phyloP scores from a whole-genome alignment of 805 yeast species.

The Nakazawaea anatomiae region DNA sequence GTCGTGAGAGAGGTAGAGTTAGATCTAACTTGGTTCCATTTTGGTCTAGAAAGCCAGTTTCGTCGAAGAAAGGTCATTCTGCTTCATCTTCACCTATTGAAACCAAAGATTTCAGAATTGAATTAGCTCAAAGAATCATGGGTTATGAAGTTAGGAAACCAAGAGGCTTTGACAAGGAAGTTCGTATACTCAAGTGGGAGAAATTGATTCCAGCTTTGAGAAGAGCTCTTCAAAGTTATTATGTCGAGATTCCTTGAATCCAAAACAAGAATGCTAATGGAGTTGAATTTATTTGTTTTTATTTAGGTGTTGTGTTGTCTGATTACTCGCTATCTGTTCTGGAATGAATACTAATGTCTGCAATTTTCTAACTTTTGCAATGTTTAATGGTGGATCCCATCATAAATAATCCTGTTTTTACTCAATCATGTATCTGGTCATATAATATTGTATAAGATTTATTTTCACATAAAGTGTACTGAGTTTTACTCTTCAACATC shows the following conservation, averaged over 20 bases:
- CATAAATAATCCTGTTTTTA: background rate
- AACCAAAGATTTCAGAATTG: conserved; percentile 33
- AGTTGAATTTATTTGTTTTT: background rate
- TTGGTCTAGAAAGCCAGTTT: conserved; percentile 57
- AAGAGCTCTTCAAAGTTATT: conserved; percentile 62
- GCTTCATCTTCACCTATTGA: conserved; percentile 11
- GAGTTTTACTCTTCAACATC: too few species aligned
- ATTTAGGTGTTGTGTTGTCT: background rate
- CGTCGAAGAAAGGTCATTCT: conserved; percentile 29
- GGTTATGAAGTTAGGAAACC: conserved; percentile 57
- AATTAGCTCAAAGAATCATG: conserved; percentile 61
- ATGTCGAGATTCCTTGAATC: conserved; percentile 44
- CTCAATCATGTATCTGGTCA: conserved; percentile 1
- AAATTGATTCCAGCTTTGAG: conserved; percentile 52
- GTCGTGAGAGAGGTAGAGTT: conserved; percentile 62
- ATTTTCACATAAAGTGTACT: background rate
- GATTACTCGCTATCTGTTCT: background rate
- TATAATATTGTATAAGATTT: conserved; percentile 1
- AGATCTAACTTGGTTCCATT: conserved; percentile 62
- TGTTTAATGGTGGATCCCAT: background rate
- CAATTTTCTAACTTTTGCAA: too few species aligned
- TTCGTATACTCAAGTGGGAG: conserved; percentile 56
- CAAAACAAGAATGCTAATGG: too few species aligned
- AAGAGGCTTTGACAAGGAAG: conserved; percentile 65
- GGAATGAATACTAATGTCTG: background rate